Evolutionary conservation across 1,284 basidiomycete species (phyloP).

Genomic region (Ustilago cynodontis): DNA sequence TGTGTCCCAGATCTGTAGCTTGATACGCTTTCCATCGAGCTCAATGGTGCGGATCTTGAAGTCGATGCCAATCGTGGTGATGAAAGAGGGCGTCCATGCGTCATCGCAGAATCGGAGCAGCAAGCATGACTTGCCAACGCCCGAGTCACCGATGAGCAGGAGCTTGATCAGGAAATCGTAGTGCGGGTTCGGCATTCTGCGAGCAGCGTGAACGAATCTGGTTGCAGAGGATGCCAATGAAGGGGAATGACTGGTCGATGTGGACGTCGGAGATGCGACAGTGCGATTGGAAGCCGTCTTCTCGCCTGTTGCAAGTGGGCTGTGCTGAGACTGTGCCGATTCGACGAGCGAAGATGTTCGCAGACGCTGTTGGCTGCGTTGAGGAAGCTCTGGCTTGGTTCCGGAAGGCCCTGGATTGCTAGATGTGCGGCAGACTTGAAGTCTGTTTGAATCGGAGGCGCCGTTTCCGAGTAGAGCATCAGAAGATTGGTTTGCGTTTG

Average conservation of each 20-base stretch:
- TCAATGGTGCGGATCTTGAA: slow-evolving; percentile 89
- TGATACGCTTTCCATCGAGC: slow-evolving; percentile 93
- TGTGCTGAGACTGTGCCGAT: background rate
- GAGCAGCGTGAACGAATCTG: slow-evolving; percentile 7
- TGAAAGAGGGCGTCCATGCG: slow-evolving; percentile 99
- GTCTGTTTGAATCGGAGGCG: background rate
- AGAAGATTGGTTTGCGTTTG: background rate
- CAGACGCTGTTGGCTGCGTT: slow-evolving; percentile 33
- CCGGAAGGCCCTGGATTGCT: slow-evolving; percentile 8
- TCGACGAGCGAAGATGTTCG: slow-evolving; percentile 20
- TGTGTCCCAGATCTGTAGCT: slow-evolving; percentile 99
- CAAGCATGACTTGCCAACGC: slow-evolving; percentile 95
- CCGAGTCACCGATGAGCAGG: slow-evolving; percentile 65
- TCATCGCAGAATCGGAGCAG: slow-evolving; percentile 99
- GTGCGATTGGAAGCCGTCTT: background rate
- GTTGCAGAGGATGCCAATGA: slow-evolving; percentile 3
- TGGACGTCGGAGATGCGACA: background rate
- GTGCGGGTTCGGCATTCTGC: slow-evolving; percentile 66
- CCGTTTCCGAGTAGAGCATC: background rate
- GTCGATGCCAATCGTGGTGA: slow-evolving; percentile 89
- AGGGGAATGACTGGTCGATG: background rate
- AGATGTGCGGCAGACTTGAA: background rate
- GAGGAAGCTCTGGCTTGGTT: slow-evolving; percentile 28
- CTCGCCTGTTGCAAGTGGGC: background rate
- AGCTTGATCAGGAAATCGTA: slow-evolving; percentile 68